Base-by-base conservation (phyloP, 2,329 filamentous ascomycete species). In the Nigrospora oryzae region DNA sequence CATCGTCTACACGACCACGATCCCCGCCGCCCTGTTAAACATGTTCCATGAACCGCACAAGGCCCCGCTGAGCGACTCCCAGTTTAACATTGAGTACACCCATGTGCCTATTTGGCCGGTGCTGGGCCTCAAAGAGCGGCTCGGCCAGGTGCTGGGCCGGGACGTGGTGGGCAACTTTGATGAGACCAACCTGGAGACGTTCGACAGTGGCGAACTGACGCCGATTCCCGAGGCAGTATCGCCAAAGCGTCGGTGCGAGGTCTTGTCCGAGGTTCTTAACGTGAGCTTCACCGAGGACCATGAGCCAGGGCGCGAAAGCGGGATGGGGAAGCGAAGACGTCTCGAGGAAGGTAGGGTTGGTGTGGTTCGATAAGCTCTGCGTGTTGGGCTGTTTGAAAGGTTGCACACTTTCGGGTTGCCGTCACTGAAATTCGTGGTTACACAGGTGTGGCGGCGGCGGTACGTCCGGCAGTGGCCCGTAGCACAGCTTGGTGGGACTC, bases 81-180 rank as follows among this genome's bases (percentile, higher is more conserved):
- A 67, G 2, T 59, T 80, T 47, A 60, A 60, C 33, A 71, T 80
- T 16, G 63, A 70, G 32, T 71, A 73, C 54, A 63, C 64, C 2
- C 65, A 65, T 8, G 71, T 80, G 2, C 70, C 71, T 0, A 64
- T 74, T 23, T 79, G 74, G 73, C 77, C 77, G 0, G 65, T 78
- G 6, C 54, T 76, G 0, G 76, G 75, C 4, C 64, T 81, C 7
- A 70, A 71, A 47, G 75, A 79, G 55, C 69, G 77, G 6, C 63
- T 81, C 0, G 74, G 73, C 35, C 68, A 68, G 49, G 76, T 73
- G 3, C 60, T 81, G 0, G 75, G 76, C 8, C 57, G 61, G 15
- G 73, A 77, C 4, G 51, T 78, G 12, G 70, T 75, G 4, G 74
- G 74, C 17, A 55, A 64, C 16, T 63, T 69, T 40, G 61, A 70